Percentiles rank a stretch among this genome's conserved stretches.
Conservation (phyloP, 371 early-diverging fungal genomes). For the Funneliformis caledonium region DNA sequence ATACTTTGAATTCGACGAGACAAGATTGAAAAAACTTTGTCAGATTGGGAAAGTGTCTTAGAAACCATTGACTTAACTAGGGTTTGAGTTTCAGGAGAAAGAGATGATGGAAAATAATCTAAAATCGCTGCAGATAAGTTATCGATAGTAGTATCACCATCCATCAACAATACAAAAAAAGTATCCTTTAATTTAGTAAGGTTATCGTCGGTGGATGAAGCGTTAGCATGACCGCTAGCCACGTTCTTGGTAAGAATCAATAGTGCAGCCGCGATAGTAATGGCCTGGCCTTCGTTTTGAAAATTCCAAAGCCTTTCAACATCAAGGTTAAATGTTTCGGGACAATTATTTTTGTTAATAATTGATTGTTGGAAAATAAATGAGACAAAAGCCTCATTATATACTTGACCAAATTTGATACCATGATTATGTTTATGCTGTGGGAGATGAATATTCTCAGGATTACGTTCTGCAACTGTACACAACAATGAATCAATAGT, state of each 20-base stretch:
- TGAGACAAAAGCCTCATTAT: conserved; percentile 67
- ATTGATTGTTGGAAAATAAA: conserved; percentile 54
- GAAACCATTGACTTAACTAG: conserved; percentile 70
- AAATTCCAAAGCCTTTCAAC: conserved; percentile 59
- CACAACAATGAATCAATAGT: conserved; percentile 49
- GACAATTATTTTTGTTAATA: conserved; percentile 49
- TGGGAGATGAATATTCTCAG: conserved; percentile 59
- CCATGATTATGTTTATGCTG: conserved; percentile 48
- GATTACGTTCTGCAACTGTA: conserved; percentile 62
- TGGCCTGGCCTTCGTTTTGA: conserved; percentile 71
- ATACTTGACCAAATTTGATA: conserved; percentile 56
- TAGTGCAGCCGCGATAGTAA: conserved; percentile 70
- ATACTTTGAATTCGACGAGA: conserved; percentile 61
- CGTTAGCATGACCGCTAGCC: conserved; percentile 45
- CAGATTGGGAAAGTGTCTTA: conserved; percentile 70
- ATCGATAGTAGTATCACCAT: conserved; percentile 57
- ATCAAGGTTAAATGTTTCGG: conserved; percentile 77
- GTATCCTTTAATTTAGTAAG: conserved; percentile 53
- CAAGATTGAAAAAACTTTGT: conserved; percentile 71
- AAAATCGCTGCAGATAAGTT: conserved; percentile 52
- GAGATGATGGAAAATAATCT: conserved; percentile 41
- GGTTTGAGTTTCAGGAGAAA: conserved; percentile 50
- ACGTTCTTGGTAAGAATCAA: conserved; percentile 73
- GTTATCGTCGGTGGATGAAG: conserved; percentile 41
- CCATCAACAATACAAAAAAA: conserved; percentile 60